These are phyloP conservation scores for Mycena kentingensis DNA, from an alignment of 768 basidiomycete genomes.

Conservation along the genomic window DNA sequence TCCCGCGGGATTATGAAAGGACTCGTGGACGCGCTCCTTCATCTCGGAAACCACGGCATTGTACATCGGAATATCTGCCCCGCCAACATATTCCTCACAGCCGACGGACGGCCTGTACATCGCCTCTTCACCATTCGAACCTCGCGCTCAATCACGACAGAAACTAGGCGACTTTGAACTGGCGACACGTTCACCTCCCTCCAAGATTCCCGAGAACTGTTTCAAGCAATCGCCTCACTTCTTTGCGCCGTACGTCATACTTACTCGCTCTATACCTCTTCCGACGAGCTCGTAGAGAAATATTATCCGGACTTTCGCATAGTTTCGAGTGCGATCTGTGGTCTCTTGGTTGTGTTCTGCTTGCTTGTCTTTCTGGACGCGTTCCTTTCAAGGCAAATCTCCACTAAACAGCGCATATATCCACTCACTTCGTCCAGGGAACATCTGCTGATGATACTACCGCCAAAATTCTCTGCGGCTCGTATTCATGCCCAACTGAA, in stretches of 20 bases:
- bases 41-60: constrained; percentile 44
- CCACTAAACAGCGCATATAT: background rate
- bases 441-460: constrained; percentile 22
- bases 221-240: constrained; percentile 32
- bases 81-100: constrained; percentile 40
- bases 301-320: constrained; percentile 33
- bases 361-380: constrained; percentile 38
- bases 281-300: constrained; percentile 37
- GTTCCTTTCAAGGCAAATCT: constrained; percentile 34
- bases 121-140: background rate
- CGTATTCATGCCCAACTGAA: constrained; percentile 27
- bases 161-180: constrained; percentile 47
- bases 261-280: background rate
- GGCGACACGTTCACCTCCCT: constrained; percentile 33
- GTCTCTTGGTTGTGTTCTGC: constrained; percentile 47
- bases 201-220: constrained; percentile 21
- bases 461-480: constrained; percentile 26
- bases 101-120: constrained; percentile 43
- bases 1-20: constrained; percentile 41
- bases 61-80: constrained; percentile 48
- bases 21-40: constrained; percentile 44
- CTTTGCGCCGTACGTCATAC: constrained; percentile 42
- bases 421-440: constrained; percentile 18
- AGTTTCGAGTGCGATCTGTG: constrained; percentile 45
- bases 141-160: constrained; percentile 27